Conservation (phyloP, 768 basidiomycete genomes). For the Leccinum subtestaceum region DNA sequence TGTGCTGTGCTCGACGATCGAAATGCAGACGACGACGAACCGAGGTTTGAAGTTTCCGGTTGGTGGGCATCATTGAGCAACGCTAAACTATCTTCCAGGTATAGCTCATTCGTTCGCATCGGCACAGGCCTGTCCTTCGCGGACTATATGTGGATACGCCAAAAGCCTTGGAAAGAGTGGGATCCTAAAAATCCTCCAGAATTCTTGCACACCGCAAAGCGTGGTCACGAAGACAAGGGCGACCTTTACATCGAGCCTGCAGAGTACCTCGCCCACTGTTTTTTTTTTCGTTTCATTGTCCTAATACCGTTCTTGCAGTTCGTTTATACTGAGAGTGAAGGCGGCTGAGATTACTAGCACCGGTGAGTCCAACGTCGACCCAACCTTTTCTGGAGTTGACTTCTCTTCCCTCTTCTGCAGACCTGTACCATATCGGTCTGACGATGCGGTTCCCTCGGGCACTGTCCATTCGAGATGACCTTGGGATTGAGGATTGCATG, state of each 20-base stretch:
- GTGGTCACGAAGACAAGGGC: conserved; percentile 73
- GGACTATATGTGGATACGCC: conserved; percentile 83
- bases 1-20: conserved; percentile 87
- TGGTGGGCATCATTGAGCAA: neutral
- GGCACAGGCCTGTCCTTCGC: conserved; percentile 85
- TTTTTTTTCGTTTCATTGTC: neutral
- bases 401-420: conserved; percentile 33
- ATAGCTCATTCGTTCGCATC: conserved; percentile 83
- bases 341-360: conserved; percentile 85
- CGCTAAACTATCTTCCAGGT: conserved; percentile 44
- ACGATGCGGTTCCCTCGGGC: conserved; percentile 97
- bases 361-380: conserved; percentile 43
- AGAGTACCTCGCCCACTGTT: conserved; percentile 51
- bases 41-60: conserved; percentile 45
- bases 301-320: conserved; percentile 45
- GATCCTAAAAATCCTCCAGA: conserved; percentile 69
- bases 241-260: conserved; percentile 75
- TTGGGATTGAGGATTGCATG: conserved; percentile 70
- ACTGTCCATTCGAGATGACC: conserved; percentile 73
- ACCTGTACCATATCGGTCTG: conserved; percentile 78
- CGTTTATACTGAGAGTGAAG: conserved; percentile 91
- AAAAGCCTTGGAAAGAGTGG: conserved; percentile 81
- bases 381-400: neutral
- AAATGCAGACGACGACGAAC: conserved; percentile 49
- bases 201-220: conserved; percentile 63